Percentiles rank a stretch among this genome's conserved stretches.
Evolutionary conservation across 805 yeast species (phyloP).

Genomic region (Zygosaccharomyces bailii): DNA sequence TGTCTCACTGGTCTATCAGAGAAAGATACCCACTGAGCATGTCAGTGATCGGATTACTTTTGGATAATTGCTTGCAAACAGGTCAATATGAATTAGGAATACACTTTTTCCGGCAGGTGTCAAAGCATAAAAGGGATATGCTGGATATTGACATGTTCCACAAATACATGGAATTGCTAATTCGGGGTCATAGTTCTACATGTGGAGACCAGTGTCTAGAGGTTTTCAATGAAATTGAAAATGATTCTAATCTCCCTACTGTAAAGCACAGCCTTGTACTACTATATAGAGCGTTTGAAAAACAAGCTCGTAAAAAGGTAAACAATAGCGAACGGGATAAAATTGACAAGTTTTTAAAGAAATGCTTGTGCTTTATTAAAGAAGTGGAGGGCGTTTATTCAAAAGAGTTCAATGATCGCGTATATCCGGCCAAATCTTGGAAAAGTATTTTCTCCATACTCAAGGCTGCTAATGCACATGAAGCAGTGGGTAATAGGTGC

Average conservation of each 20-base stretch:
- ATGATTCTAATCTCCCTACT: slow-evolving; percentile 8
- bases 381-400: slow-evolving; percentile 19
- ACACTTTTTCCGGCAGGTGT: slow-evolving; percentile 13
- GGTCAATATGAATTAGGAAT: slow-evolving; percentile 22
- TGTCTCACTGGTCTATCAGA: slow-evolving; percentile 19
- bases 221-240: slow-evolving; percentile 16
- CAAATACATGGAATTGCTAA: slow-evolving; percentile 15
- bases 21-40: slow-evolving; percentile 15
- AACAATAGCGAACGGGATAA: slow-evolving; percentile 12
- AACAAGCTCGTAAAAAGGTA: slow-evolving; percentile 23
- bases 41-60: slow-evolving; percentile 23
- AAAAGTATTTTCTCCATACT: slow-evolving; percentile 24
- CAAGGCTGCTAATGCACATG: slow-evolving; percentile 16
- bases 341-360: slow-evolving; percentile 12
- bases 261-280: slow-evolving; percentile 21
- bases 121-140: slow-evolving; percentile 6
- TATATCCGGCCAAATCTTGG: slow-evolving; percentile 27
- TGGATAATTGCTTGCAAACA: slow-evolving; percentile 18
- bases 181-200: slow-evolving; percentile 14
- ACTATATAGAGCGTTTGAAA: slow-evolving; percentile 27
- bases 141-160: slow-evolving; percentile 25
- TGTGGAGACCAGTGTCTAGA: slow-evolving; percentile 21
- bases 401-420: slow-evolving; percentile 10
- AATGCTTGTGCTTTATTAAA: slow-evolving; percentile 20
- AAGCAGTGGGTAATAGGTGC: slow-evolving; percentile 9